Conservation (phyloP, 2,329 filamentous ascomycete species). For the Penicillium brevicompactum region DNA sequence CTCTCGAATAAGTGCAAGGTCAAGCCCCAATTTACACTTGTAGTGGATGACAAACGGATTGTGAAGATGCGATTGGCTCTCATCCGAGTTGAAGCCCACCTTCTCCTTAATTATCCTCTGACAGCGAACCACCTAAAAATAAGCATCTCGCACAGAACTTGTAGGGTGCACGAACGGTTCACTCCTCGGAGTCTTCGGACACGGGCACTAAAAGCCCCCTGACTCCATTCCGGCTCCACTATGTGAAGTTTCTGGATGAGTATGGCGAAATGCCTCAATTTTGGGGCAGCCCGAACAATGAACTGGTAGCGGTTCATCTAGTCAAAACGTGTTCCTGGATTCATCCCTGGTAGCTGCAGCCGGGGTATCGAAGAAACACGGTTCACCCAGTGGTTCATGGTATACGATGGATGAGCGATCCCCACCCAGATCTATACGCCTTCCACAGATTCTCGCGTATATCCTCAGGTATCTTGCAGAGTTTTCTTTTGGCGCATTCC, state of each 20-base stretch:
- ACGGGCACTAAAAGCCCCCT: background rate
- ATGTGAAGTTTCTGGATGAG: background rate
- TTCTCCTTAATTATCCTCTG: background rate
- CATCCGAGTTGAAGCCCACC: background rate
- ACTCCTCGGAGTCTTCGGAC: background rate
- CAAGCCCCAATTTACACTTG: background rate
- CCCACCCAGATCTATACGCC: background rate
- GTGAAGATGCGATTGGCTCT: background rate
- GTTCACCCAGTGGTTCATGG: background rate
- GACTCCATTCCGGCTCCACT: background rate
- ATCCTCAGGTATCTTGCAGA: background rate
- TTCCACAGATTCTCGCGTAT: background rate
- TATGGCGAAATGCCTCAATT: background rate
- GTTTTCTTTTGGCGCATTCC: background rate
- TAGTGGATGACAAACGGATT: background rate
- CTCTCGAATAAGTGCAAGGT: too few species aligned
- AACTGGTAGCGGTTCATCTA: background rate
- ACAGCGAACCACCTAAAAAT: constrained; percentile 1
- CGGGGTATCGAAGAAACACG: background rate
- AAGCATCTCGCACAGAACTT: constrained; percentile 1
- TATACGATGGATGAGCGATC: background rate
- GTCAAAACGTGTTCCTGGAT: background rate
- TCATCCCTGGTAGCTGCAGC: background rate
- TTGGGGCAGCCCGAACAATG: background rate
- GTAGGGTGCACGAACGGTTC: background rate